Evolutionary conservation across 2,329 filamentous ascomycete species (phyloP).

Genomic region (Sporothrix variecibatus): DNA sequence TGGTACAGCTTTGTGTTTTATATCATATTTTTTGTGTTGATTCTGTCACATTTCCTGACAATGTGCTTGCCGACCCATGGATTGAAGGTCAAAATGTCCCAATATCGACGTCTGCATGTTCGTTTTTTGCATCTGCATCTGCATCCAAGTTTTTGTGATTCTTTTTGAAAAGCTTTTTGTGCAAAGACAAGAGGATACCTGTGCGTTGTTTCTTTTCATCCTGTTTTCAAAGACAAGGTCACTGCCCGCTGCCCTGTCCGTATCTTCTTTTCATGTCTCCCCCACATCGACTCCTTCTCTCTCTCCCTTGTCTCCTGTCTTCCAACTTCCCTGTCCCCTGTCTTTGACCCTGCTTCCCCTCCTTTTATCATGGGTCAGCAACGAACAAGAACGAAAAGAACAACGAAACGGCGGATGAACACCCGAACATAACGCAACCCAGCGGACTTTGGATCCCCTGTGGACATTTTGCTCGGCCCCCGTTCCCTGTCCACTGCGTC

Average conservation of each 20-base stretch:
- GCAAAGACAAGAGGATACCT: background rate
- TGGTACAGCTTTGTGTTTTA: background rate
- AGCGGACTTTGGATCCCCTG: background rate
- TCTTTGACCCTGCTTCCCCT: constrained; percentile 1
- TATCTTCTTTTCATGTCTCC: background rate
- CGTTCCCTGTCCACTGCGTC: constrained; percentile 3
- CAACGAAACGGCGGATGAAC: background rate
- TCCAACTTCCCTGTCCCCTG: background rate
- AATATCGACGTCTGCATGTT: background rate
- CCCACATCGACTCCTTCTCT: background rate
- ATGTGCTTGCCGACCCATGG: background rate
- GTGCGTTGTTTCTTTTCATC: constrained; percentile 1
- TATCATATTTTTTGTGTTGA: constrained; percentile 5
- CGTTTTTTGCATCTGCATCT: constrained; percentile 1
- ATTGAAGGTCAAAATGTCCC: background rate
- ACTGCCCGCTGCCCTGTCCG: background rate
- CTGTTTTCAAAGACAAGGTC: background rate
- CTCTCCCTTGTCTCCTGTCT: constrained; percentile 11
- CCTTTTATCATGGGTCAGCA: background rate
- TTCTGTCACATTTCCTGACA: constrained; percentile 1
- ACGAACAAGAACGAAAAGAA: background rate
- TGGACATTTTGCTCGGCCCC: constrained; percentile 2
- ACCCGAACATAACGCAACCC: background rate
- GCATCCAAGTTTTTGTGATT: constrained; percentile 1
- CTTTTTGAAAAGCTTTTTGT: background rate